Conservation (phyloP, 2,329 filamentous ascomycete genomes). For the Paraconiothyrium sp. region DNA sequence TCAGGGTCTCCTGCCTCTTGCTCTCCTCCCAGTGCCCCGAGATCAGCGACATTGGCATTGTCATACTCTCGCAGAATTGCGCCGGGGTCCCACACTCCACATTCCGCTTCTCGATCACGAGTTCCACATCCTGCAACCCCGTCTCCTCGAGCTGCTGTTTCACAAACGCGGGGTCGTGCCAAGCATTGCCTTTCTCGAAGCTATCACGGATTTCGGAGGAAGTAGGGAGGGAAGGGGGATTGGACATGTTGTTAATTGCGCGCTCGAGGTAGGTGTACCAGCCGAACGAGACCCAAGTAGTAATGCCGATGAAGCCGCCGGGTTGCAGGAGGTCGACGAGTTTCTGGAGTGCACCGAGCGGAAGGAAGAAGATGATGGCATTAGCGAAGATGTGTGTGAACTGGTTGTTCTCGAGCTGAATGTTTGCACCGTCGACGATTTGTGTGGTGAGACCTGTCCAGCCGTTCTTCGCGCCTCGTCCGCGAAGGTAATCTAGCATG, state of each 20-base stretch:
- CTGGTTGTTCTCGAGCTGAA: constrained; percentile 20
- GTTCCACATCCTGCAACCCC: constrained; percentile 29
- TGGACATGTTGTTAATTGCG: constrained; percentile 19
- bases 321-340: constrained; percentile 20
- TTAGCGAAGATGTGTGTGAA: constrained; percentile 37
- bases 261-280: constrained; percentile 25
- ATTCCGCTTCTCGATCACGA: constrained; percentile 16
- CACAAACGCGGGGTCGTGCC: constrained; percentile 25
- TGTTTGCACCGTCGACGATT: constrained; percentile 30
- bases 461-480: constrained; percentile 26
- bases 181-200: constrained; percentile 22
- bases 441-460: constrained; percentile 29
- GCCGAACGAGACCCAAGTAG: constrained; percentile 29
- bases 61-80: constrained; percentile 28
- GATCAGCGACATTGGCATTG: constrained; percentile 29
- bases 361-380: constrained; percentile 35
- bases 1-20: constrained; percentile 23
- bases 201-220: constrained; percentile 16
- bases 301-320: constrained; percentile 33
- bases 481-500: constrained; percentile 33
- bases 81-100: constrained; percentile 26
- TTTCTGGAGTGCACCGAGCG: constrained; percentile 14
- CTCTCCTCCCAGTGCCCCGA: constrained; percentile 27
- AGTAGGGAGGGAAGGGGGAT: constrained; percentile 19
- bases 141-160: constrained; percentile 23